Percentiles rank a stretch among this genome's conserved stretches.
phyloP scores from a whole-genome alignment of 2,329 filamentous ascomycete species.

The Pseudogymnoascus sp. region DNA sequence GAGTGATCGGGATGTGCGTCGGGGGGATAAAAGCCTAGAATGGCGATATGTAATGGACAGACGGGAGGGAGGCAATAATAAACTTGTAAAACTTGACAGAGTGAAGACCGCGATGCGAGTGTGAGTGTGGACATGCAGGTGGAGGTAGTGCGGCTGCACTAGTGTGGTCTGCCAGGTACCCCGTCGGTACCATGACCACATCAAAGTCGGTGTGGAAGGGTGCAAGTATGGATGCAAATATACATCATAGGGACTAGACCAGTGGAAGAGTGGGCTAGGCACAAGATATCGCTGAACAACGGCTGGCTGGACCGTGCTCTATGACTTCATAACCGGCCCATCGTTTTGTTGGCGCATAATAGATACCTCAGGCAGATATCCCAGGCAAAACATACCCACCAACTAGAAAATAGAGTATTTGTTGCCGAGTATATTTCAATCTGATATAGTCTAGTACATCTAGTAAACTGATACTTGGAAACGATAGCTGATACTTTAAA shows the following conservation, averaged over 20 bases:
- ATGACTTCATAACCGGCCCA: constrained; percentile 3
- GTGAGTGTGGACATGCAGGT: constrained; percentile 7
- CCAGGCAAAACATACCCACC: neutral
- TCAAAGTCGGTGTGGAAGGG: neutral
- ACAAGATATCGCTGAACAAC: constrained; percentile 1
- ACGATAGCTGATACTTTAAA: neutral
- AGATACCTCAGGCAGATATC: neutral
- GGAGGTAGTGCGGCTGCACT: constrained; percentile 5
- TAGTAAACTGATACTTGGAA: neutral
- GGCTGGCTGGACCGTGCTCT: constrained; percentile 3
- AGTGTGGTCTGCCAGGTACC: constrained; percentile 2
- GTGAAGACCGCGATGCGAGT: constrained; percentile 2
- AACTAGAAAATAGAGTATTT: neutral
- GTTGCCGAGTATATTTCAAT: neutral
- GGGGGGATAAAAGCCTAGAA: neutral
- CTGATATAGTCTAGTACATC: neutral
- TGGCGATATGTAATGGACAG: constrained; percentile 4
- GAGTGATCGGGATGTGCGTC: neutral
- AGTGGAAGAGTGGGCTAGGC: neutral
- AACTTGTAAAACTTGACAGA: constrained; percentile 5
- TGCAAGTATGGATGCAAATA: neutral
- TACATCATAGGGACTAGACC: neutral
- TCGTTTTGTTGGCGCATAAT: neutral
- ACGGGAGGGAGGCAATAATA: constrained; percentile 3
- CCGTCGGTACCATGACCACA: neutral